Evolutionary conservation across 495 filamentous ascomycete genomes (phyloP), one percentile per base, ranked within the genome.

Genomic region (Aspergillus conjunctus): DNA sequence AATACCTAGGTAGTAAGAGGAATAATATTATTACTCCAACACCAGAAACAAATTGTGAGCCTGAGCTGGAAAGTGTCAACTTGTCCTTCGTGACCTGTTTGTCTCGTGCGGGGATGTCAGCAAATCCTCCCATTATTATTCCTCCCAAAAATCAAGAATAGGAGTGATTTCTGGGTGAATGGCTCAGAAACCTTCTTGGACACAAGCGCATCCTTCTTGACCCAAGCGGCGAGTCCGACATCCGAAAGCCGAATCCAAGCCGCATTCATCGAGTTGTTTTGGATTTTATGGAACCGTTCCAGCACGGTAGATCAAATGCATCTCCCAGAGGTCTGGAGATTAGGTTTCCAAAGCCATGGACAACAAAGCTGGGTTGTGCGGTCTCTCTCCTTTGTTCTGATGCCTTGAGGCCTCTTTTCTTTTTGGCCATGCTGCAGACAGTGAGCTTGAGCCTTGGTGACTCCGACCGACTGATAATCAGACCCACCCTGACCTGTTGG

Each of bases 361-460:
- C 50, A 54, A 50, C 58, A 43, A 39, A 48, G 54, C 49, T 65
- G 62, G 62, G 34, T 58, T 33, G 57, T 57, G 58, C 63, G 51
- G 41, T 26, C 15, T 30, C 5, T 21, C n/a, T 32, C 12, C 56
- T 64, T 55, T 60, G 44, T 51, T 26, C 37, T 49, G 22, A 21
- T 37, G 12, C 26, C 34, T 26, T 5, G 26, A 26, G 26, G 2
- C 26, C 5, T 26, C 26, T 26, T 5, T 26, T 26, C 26, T 26
- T 26, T 26, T 26, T 26, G 5, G 26, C 26, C 26, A 26, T 26
- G 26, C 5, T 26, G 5, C 26, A 26, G 26, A 26, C 26, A 26
- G 26, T 5, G 26, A 26, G 26, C 2, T 26, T n/a, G n/a, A n/a
- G n/a, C n/a, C n/a, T n/a, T 5, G 26, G 26, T 26, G 26, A 26